Evolutionary conservation across 257 asterid genomes (phyloP).

Genomic region (Solanum etuberosum): DNA sequence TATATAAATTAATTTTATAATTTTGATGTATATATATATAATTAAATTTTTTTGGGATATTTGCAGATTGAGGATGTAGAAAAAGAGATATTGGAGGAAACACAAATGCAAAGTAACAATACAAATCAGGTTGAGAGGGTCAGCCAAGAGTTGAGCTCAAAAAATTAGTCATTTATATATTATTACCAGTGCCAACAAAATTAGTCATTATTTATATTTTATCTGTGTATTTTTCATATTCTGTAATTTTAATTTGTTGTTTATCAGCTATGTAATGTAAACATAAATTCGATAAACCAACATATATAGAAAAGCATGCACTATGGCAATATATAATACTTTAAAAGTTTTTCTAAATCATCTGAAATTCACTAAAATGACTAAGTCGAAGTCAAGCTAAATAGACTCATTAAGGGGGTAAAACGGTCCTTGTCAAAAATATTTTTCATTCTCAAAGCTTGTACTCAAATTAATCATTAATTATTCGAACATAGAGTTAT

Average conservation of each 20-base stretch:
- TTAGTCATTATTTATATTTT: background rate
- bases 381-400: background rate
- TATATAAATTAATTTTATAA: background rate
- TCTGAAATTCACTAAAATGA: background rate
- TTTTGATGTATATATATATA: background rate
- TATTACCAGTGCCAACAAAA: background rate
- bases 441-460: no score
- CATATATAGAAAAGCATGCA: background rate
- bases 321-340: background rate
- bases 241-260: background rate
- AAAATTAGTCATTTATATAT: background rate
- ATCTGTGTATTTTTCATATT: background rate
- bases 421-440: background rate
- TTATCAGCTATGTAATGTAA: background rate
- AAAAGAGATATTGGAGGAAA: background rate
- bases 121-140: background rate
- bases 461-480: background rate
- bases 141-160: background rate
- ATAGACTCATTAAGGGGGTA: background rate
- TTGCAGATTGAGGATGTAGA: conserved; percentile 7
- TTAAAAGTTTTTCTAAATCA: background rate
- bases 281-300: background rate
- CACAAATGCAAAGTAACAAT: background rate
- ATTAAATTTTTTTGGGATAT: background rate
- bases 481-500: background rate